phyloP scores from a whole-genome alignment of 2,329 filamentous ascomycete species.

The Cercospora nicotianae region DNA sequence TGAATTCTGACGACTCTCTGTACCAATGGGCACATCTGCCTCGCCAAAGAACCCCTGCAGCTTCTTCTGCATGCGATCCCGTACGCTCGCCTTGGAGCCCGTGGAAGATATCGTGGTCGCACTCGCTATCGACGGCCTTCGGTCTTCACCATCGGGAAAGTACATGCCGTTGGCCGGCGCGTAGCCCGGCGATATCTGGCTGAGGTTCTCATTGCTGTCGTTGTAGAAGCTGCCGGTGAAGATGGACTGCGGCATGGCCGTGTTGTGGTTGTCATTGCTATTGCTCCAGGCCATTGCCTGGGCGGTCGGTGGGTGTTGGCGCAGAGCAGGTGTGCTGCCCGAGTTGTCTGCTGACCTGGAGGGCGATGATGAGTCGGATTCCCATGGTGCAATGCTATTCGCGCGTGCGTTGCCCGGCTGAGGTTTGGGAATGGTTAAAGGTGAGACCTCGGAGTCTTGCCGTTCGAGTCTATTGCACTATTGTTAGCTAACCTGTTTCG shows the following conservation, averaged over 20 bases:
- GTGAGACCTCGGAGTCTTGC: constrained; percentile 48
- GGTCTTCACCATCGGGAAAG: constrained; percentile 66
- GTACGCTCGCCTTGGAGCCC: constrained; percentile 72
- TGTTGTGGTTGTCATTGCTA: constrained; percentile 38
- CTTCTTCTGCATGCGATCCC: constrained; percentile 74
- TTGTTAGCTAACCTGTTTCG: constrained; percentile 32
- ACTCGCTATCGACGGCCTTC: constrained; percentile 85
- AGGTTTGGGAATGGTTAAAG: constrained; percentile 39
- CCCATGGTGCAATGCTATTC: constrained; percentile 52
- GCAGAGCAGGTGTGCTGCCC: constrained; percentile 51
- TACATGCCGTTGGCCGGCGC: constrained; percentile 55
- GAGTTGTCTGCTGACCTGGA: constrained; percentile 41
- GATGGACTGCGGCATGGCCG: constrained; percentile 42
- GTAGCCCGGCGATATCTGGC: constrained; percentile 69
- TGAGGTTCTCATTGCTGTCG: constrained; percentile 70
- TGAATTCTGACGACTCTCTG: constrained; percentile 59
- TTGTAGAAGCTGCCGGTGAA: constrained; percentile 61
- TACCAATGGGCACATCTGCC: constrained; percentile 67
- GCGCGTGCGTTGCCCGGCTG: constrained; percentile 49
- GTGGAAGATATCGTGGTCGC: constrained; percentile 83
- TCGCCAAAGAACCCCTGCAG: constrained; percentile 91
- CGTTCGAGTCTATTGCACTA: constrained; percentile 42
- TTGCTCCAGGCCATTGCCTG: constrained; percentile 52
- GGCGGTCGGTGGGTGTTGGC: constrained; percentile 52
- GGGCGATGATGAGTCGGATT: constrained; percentile 39